A percentile compares a stretch with the other conserved stretches of the same genome.
These are phyloP conservation scores for Colletotrichum chlorophyti DNA, from an alignment of 2,329 filamentous ascomycete species.

Conservation along the genomic window DNA sequence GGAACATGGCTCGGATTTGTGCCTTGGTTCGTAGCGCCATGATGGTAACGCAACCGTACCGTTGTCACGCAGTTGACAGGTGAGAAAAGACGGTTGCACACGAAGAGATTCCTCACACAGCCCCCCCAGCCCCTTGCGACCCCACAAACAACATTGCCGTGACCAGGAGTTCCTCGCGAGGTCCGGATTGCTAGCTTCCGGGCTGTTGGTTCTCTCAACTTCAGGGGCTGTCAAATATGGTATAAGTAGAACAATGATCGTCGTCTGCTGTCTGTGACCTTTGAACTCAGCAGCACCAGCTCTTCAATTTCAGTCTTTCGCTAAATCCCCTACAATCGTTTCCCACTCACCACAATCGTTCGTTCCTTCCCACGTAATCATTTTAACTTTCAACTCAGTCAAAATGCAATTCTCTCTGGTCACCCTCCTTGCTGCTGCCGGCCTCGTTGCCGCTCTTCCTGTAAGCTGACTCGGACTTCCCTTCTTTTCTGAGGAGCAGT, in stretches of 20 bases:
- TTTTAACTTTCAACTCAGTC: neutral
- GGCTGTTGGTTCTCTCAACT: neutral
- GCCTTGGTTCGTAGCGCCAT: neutral
- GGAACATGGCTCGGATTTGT: neutral
- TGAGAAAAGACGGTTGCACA: neutral
- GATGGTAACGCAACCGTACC: neutral
- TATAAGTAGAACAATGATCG: constrained; percentile 12
- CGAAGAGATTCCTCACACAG: neutral
- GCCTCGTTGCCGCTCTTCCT: constrained; percentile 6
- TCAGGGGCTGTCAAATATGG: neutral
- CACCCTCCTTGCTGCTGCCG: constrained; percentile 10
- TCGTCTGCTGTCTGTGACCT: neutral
- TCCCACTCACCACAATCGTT: too few species aligned
- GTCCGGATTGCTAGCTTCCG: neutral
- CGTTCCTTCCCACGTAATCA: too few species aligned
- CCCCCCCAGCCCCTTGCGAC: neutral
- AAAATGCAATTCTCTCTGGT: constrained; percentile 21
- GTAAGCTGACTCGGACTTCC: neutral
- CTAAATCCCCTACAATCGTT: neutral
- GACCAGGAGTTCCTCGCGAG: neutral
- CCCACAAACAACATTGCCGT: neutral
- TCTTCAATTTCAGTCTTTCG: neutral
- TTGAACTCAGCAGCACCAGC: neutral
- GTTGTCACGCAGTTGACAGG: neutral
- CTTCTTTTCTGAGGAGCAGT: too few species aligned